Evolutionary conservation across 116 monocot genomes (phyloP), one percentile per base, ranked within the genome.

Genomic region (Cymodocea nodosa): DNA sequence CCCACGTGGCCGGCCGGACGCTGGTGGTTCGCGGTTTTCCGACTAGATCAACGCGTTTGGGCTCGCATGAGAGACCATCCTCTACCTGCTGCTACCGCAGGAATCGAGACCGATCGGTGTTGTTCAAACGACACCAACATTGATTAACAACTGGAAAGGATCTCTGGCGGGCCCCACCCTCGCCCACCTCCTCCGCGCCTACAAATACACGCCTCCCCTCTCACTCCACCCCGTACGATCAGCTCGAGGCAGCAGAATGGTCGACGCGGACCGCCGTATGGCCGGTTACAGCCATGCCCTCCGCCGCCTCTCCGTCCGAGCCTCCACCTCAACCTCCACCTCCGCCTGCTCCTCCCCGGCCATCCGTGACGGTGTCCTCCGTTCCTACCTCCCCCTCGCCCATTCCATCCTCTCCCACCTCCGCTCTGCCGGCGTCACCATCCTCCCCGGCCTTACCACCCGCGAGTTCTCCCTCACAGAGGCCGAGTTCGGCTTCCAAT

Each of bases 181-280:
- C 30, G 35, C 50, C 30, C 65, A 30, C 30, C 2, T 3, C 3
- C 30, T 30, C 30, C 2, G 3, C 30, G 3, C 30, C 30, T 30
- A 30, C 30, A 30, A 30, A 30, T 5, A 22, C 66, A 20, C 51
- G 12, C 30, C 15, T 25, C 61, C 36, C 24, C 0, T 39, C 8
- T 35, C 36, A 15, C 37, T 14, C 7, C 37, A 6, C 1, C 37
- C 16, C 1, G 62, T 39, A 54, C 54, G 17, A 17, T 15, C 37
- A 30, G 30, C 62, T 52, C 15, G 5, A 5, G 14, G 15, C 18
- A 1, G 59, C n/a, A 53, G 52, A 34, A 93, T 88, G 93, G 79
- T 88, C 14, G 93, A 93, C 69, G 81, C 83, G 35, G 88, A 92
- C 59, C 68, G 81, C n/a, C 75, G 78, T 15, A 65, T 72, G 78